A percentile compares a stretch with the other conserved stretches of the same genome.
These are phyloP conservation scores for Talaromyces sp. DNA, from an alignment of 2,329 filamentous ascomycete species.

Conservation along the genomic window DNA sequence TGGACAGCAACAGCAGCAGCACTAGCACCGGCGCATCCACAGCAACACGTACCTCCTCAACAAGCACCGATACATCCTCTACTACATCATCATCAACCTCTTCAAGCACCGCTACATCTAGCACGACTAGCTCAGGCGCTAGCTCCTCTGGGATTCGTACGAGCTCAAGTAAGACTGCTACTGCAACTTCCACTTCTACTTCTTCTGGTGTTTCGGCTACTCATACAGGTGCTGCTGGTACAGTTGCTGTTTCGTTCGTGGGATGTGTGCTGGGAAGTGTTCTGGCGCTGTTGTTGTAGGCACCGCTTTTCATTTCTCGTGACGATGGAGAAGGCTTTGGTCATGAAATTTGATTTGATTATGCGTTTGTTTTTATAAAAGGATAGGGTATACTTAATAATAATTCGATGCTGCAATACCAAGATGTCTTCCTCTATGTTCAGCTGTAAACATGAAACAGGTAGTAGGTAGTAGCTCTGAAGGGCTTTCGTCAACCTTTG, in stretches of 20 bases:
- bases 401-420: neutral
- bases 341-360: neutral
- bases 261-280: slow-evolving; percentile 26
- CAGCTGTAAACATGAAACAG: neutral
- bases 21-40: slow-evolving; percentile 4
- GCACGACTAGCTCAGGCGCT: slow-evolving; percentile 22
- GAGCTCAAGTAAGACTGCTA: slow-evolving; percentile 25
- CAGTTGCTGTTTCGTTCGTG: slow-evolving; percentile 29
- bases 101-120: slow-evolving; percentile 23
- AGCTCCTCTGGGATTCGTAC: slow-evolving; percentile 24
- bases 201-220: slow-evolving; percentile 21
- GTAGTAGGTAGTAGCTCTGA: neutral
- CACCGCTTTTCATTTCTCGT: neutral
- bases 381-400: neutral
- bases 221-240: slow-evolving; percentile 28
- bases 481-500: neutral
- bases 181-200: slow-evolving; percentile 6
- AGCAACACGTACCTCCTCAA: slow-evolving; percentile 21
- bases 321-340: neutral
- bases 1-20: slow-evolving; percentile 18
- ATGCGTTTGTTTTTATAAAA: neutral
- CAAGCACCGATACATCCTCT: slow-evolving; percentile 24
- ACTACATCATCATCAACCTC: slow-evolving; percentile 22
- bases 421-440: neutral
- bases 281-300: slow-evolving; percentile 12